Percentiles rank a stretch among this genome's conserved stretches.
phyloP scores from a whole-genome alignment of 305 asterid species.

The Plantago coronopus region DNA sequence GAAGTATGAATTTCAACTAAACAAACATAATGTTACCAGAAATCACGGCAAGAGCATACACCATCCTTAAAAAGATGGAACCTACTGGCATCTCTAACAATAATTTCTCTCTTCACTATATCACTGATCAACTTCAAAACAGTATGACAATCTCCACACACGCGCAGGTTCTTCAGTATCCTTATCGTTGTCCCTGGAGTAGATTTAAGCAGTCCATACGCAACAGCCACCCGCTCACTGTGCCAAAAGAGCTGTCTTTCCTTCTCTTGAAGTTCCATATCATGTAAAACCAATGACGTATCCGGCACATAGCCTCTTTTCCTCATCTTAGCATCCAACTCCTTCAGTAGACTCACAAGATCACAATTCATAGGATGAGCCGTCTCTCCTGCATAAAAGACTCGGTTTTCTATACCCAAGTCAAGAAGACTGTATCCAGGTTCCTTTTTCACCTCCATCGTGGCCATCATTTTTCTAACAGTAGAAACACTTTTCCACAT shows the following conservation, averaged over 20 bases:
- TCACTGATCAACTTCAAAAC: slow-evolving; percentile 49
- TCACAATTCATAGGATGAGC: slow-evolving; percentile 49
- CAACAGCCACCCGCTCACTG: slow-evolving; percentile 76
- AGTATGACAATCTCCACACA: slow-evolving; percentile 66
- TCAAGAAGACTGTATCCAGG: slow-evolving; percentile 72
- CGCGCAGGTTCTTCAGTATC: slow-evolving; percentile 60
- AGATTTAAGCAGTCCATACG: slow-evolving; percentile 64
- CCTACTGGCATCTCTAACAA: slow-evolving; percentile 60
- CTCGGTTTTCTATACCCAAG: slow-evolving; percentile 51
- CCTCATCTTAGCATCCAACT: slow-evolving; percentile 63
- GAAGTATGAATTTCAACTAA: too few relatives aligned
- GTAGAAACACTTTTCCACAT: slow-evolving; percentile 67
- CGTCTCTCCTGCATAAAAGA: slow-evolving; percentile 69
- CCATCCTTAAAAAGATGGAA: slow-evolving; percentile 68
- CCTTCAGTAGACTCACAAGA: slow-evolving; percentile 37
- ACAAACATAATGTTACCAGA: too few relatives aligned
- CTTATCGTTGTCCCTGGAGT: slow-evolving; percentile 46
- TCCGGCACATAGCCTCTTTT: slow-evolving; percentile 66
- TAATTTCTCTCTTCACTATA: slow-evolving; percentile 43
- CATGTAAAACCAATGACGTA: slow-evolving; percentile 56
- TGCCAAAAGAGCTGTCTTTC: slow-evolving; percentile 83
- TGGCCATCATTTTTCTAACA: slow-evolving; percentile 50
- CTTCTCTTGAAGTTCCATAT: slow-evolving; percentile 66
- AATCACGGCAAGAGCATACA: slow-evolving; percentile 54
- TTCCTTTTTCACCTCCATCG: slow-evolving; percentile 47